Evolutionary conservation across 2,329 filamentous ascomycete species (phyloP).

Genomic region (Ilyonectria sp.): DNA sequence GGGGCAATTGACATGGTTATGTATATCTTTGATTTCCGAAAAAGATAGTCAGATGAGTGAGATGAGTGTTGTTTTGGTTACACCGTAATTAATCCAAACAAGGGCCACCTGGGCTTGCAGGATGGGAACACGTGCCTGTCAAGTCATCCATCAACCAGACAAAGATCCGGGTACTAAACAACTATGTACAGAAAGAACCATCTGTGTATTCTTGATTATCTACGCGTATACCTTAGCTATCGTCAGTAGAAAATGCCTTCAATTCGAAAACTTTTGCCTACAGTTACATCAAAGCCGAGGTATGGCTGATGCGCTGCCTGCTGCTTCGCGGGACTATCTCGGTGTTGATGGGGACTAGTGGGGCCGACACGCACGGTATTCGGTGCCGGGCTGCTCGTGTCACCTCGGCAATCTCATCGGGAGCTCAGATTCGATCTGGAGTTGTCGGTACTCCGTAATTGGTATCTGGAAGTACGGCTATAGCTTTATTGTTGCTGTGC

Average conservation of each 20-base stretch:
- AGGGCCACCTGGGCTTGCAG: background rate
- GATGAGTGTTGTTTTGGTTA: background rate
- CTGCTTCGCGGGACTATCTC: slow-evolving; percentile 22
- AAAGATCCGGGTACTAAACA: too few species aligned
- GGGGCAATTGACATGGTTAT: slow-evolving; percentile 35
- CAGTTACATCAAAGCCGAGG: background rate
- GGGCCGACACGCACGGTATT: background rate
- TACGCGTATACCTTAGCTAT: background rate
- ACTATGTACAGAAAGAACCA: background rate
- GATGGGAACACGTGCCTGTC: background rate
- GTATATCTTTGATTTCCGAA: background rate
- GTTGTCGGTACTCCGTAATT: too few species aligned
- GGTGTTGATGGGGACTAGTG: slow-evolving; percentile 18
- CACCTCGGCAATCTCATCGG: background rate
- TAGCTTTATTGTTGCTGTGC: too few species aligned
- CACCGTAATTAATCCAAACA: background rate
- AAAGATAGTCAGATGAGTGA: too few species aligned
- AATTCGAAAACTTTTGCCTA: background rate
- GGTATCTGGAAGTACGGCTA: too few species aligned
- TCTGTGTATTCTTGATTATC: background rate
- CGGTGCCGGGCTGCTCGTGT: background rate
- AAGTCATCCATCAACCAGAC: too few species aligned
- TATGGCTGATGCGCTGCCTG: background rate
- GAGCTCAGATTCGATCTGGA: background rate
- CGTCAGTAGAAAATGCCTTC: background rate